Evolutionary conservation across 2,329 filamentous ascomycete species (phyloP), one percentile per base, ranked within the genome.

Genomic region (Capronia epimyces): DNA sequence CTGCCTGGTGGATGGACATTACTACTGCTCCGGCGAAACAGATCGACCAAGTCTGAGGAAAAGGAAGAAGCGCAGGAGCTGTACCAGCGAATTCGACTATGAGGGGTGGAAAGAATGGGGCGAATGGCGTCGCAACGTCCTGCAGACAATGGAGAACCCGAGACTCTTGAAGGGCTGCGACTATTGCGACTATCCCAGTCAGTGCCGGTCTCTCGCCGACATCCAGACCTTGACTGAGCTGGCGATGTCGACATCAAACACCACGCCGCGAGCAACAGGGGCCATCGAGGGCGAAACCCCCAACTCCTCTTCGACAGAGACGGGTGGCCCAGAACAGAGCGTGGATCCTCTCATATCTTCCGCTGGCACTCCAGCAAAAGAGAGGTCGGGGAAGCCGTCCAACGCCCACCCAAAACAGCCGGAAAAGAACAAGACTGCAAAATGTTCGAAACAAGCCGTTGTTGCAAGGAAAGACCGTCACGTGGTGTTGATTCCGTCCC

Each of bases 1-100:
- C 46, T 79, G 76, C 52, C 70, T 79, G 6, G 67, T 75, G 40
- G 76, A 79, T 56, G 76, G 77, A 1, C 77, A 80, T 61, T 65
- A 66, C 52, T 79, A 78, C 67, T 80, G 77, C 65, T 65, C 73
- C 2, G 75, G 76, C 13, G 53, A 60, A 32, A 51, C 48, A 3
- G 45, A 53, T 41, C 32, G 37, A n/a, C 51, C 49, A 3, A 61
- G 57, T 27, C 31, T 50, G 31, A 53, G 69, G 62, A 64, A 60
- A 31, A 62, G 61, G 42, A 60, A 65, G 39, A 63, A 64, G 37
- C 67, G 70, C 39, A 63, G 65, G 32, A 71, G 74, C 5, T 80
- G 77, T 53, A 63, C 64, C 0, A 72, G 68, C 34, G 74, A 77
- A 46, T 79, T 80, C 49, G 76, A 80, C 60, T 79, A 78, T 48